Evolutionary conservation across 495 filamentous ascomycete species (phyloP).

Genomic region (Aspergillus indologenus): DNA sequence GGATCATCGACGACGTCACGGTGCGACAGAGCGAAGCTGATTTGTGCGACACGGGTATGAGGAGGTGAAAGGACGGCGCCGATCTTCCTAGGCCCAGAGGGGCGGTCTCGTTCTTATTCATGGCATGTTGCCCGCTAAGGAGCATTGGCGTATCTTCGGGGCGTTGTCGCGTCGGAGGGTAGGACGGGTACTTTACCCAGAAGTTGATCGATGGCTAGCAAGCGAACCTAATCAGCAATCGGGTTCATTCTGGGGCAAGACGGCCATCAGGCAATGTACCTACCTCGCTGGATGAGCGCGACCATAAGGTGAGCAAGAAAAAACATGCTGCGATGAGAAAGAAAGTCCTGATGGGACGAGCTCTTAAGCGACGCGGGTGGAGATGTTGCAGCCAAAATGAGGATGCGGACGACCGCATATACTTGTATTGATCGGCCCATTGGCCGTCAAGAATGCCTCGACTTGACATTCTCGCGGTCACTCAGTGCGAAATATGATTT

Average conservation of each 20-base stretch:
- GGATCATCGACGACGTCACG: conserved; percentile 56
- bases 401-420: conserved; percentile 24
- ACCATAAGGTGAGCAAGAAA: conserved; percentile 24
- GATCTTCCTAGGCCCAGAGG: conserved; percentile 40
- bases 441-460: conserved; percentile 26
- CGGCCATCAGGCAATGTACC: neutral
- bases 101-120: conserved; percentile 27
- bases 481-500: neutral
- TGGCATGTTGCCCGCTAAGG: conserved; percentile 17
- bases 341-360: conserved; percentile 28
- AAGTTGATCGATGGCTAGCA: conserved; percentile 28
- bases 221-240: conserved; percentile 2
- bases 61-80: conserved; percentile 59
- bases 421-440: conserved; percentile 28
- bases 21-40: conserved; percentile 57
- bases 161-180: conserved; percentile 29
- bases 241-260: neutral
- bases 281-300: conserved; percentile 22
- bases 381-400: conserved; percentile 26
- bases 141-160: conserved; percentile 38
- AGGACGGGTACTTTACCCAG: conserved; percentile 39
- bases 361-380: conserved; percentile 31
- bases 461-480: conserved; percentile 28
- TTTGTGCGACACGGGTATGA: conserved; percentile 51
- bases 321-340: conserved; percentile 25